Evolutionary conservation across 163 green algal genomes (phyloP), one percentile per base, ranked within the genome.

Genomic region (Prototheca cutis): DNA sequence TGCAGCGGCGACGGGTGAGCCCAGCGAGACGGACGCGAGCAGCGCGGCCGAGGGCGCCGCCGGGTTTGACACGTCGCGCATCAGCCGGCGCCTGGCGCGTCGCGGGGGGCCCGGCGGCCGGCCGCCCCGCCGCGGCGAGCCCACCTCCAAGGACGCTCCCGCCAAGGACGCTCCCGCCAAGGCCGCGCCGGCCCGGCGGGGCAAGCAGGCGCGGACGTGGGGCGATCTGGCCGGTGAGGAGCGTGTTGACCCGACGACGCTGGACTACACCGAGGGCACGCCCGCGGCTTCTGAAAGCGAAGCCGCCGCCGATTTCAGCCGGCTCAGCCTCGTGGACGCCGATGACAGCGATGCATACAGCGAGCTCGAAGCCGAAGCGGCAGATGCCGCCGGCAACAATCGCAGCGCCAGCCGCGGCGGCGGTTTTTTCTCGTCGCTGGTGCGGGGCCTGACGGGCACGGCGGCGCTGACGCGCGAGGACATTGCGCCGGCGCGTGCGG

Each of bases 391-490:
- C 18, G 23, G 51, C 47, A 66, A 65, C 33, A 61, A 54, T 17
- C 31, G 29, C 19, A 45, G n/a, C 23, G 24, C 25, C 55, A 19
- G 19, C 21, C 15, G 21, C 8, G 30, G 19, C n/a, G 59, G 65
- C 15, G 80, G 86, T 55, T 40, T 94, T 53, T 72, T 95, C 62
- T 77, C 73, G 3, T 83, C 72, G 4, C 89, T 94, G 47, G 69
- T 90, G 60, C 73, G 70, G 63, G 80, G 62, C 59, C 62, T 95
- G 39, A 75, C 82, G 53, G 92, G 92, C 54, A 95, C 85, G 40
- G 57, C 61, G 7, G 69, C 85, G 5, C 80, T 99, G 52, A 84
- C 75, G 1, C 60, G 60, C 3, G 75, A 81, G 40, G 93, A 99
- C 73, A 73, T 99, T 36, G 74, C 74, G 48, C 81, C 84, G 8